Conservation (phyloP, 768 basidiomycete species). For the Fistulinella prunicolor region DNA sequence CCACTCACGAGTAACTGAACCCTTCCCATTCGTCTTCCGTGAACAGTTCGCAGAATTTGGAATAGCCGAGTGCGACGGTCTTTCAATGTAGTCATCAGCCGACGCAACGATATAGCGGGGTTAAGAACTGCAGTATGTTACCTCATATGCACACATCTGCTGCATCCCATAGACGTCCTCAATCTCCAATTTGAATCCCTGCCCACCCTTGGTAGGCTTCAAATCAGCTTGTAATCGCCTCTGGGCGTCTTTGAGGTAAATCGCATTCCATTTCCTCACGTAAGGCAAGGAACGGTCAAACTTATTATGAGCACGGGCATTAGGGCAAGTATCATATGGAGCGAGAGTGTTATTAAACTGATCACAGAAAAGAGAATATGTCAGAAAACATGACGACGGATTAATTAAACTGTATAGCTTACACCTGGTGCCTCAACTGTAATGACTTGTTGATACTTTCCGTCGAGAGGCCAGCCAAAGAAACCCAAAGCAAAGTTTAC, state of each 20-base stretch:
- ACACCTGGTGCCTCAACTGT: conserved; percentile 54
- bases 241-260: conserved; percentile 68
- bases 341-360: not conserved
- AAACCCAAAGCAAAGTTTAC: conserved; percentile 71
- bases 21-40: conserved; percentile 92
- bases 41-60: conserved; percentile 88
- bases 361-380: not conserved
- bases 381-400: not conserved
- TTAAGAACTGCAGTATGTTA: conserved; percentile 17
- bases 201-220: conserved; percentile 12
- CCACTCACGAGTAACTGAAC: conserved; percentile 78
- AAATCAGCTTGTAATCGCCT: conserved; percentile 58
- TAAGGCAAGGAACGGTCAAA: conserved; percentile 55
- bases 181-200: conserved; percentile 58
- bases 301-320: conserved; percentile 51
- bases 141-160: conserved; percentile 85
- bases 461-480: conserved; percentile 70
- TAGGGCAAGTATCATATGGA: conserved; percentile 66
- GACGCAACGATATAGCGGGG: not conserved
- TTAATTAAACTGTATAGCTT: no score
- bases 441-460: conserved; percentile 73
- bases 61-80: conserved; percentile 93
- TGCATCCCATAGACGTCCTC: conserved; percentile 78
- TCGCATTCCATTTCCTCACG: conserved; percentile 60
- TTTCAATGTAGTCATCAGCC: conserved; percentile 21